phyloP scores from a whole-genome alignment of 2,329 filamentous ascomycete genomes.

The Podosphaera fusca region DNA sequence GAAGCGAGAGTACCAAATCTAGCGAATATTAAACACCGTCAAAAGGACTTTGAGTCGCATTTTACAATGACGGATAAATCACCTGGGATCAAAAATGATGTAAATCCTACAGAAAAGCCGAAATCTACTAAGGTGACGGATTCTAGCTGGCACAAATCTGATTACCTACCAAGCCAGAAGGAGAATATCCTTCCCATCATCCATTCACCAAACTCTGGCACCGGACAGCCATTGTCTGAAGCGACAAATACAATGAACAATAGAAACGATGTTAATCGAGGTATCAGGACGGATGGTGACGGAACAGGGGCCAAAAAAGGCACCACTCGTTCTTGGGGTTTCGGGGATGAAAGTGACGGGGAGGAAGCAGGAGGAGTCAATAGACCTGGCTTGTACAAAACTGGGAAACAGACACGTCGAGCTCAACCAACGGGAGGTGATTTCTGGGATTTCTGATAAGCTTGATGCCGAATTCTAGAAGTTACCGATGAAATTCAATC shows the following conservation, averaged over 20 bases:
- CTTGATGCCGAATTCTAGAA: no score
- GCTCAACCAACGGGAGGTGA: slow-evolving; percentile 14
- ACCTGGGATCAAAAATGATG: slow-evolving; percentile 22
- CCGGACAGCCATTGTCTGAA: slow-evolving; percentile 10
- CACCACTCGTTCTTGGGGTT: slow-evolving; percentile 25
- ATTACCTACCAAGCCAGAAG: slow-evolving; percentile 30
- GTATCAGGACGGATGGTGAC: slow-evolving; percentile 22
- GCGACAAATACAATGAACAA: slow-evolving; percentile 9
- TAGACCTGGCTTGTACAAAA: slow-evolving; percentile 10
- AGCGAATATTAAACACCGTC: slow-evolving; percentile 49
- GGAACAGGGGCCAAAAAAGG: slow-evolving; percentile 20
- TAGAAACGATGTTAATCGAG: slow-evolving; percentile 7
- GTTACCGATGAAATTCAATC: no score
- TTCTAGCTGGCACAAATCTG: slow-evolving; percentile 33
- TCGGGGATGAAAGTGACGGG: slow-evolving; percentile 28
- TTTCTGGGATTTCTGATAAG: slow-evolving; percentile 18
- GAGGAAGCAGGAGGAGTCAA: slow-evolving; percentile 14
- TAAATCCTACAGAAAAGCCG: slow-evolving; percentile 30
- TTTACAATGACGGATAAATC: slow-evolving; percentile 54
- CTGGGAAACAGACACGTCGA: slow-evolving; percentile 11
- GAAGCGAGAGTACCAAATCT: slow-evolving; percentile 19
- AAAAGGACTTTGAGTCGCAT: slow-evolving; percentile 55
- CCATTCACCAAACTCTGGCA: slow-evolving; percentile 6
- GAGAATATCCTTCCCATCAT: slow-evolving; percentile 12
- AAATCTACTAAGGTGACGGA: slow-evolving; percentile 57